Conservation (phyloP, 1,284 basidiomycete species). For the Ustilago tritici region DNA sequence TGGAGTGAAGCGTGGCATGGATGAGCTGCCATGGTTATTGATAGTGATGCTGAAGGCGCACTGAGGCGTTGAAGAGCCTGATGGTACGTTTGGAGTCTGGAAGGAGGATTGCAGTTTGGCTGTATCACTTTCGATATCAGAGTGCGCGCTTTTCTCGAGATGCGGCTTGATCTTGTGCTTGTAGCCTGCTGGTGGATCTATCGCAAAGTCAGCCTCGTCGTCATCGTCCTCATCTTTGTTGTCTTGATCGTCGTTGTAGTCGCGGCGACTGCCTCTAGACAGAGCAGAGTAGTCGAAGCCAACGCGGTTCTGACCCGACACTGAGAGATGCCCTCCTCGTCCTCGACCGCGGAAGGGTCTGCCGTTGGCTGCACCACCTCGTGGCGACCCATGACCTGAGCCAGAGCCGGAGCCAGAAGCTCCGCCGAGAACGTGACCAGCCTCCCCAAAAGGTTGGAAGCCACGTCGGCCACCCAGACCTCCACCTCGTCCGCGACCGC, state of each 20-base stretch:
- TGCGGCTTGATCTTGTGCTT: constrained; percentile 47
- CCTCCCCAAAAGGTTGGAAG: constrained; percentile 35
- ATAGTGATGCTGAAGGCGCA: constrained; percentile 6
- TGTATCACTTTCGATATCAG: constrained; percentile 16
- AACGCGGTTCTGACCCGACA: constrained; percentile 46
- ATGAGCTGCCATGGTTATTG: constrained; percentile 2
- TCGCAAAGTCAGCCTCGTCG: constrained; percentile 28
- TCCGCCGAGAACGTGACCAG: constrained; percentile 26
- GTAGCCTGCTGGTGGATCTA: constrained; percentile 41
- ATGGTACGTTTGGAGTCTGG: constrained; percentile 7
- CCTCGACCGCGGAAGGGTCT: constrained; percentile 36
- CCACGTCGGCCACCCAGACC: constrained; percentile 26
- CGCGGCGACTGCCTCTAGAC: constrained; percentile 20
- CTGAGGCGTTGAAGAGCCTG: constrained; percentile 22
- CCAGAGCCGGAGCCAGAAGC: constrained; percentile 7
- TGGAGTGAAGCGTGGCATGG: constrained; percentile 27
- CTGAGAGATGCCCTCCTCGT: constrained; percentile 43
- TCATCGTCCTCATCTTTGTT: constrained; percentile 20
- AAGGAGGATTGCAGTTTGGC: neutral
- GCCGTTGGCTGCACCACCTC: constrained; percentile 29
- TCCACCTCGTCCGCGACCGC: constrained; percentile 25
- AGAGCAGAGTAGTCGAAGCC: constrained; percentile 49
- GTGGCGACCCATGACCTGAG: constrained; percentile 28
- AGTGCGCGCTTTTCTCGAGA: constrained; percentile 24
- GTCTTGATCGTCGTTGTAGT: constrained; percentile 16